phyloP scores from a whole-genome alignment of 1,284 basidiomycete genomes.

The Ceratobasidium sp. region DNA sequence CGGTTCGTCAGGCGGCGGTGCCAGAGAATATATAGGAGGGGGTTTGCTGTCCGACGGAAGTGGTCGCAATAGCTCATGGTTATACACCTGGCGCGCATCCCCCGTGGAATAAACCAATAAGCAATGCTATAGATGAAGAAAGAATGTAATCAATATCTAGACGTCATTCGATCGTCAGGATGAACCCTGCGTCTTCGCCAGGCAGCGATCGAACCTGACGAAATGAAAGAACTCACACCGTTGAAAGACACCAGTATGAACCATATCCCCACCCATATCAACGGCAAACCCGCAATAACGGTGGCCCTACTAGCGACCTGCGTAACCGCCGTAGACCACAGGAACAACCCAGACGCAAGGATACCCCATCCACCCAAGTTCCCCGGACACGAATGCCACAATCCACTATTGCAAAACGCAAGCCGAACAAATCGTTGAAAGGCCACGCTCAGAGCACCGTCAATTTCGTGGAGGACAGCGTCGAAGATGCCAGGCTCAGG shows the following conservation, averaged over 20 bases:
- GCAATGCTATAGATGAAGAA: conserved; percentile 27
- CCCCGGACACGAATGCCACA: conserved; percentile 18
- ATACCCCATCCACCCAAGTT: not conserved
- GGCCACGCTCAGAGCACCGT: not conserved
- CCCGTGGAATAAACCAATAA: conserved; percentile 20
- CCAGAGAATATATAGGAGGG: conserved; percentile 36
- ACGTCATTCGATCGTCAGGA: not conserved
- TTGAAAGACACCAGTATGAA: conserved; percentile 16
- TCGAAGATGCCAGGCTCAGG: conserved; percentile 31
- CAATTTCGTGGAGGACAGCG: not conserved
- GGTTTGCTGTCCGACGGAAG: not conserved
- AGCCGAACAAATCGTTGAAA: conserved; percentile 18
- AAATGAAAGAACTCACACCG: conserved; percentile 5
- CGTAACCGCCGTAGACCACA: conserved; percentile 10
- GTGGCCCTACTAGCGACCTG: not conserved
- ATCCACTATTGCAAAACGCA: conserved; percentile 29
- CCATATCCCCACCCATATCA: conserved; percentile 33
- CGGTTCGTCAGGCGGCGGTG: not conserved
- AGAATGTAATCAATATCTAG: not conserved
- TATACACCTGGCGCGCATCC: conserved; percentile 31
- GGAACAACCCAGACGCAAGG: conserved; percentile 1
- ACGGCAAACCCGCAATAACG: conserved; percentile 14
- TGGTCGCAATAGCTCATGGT: conserved; percentile 14
- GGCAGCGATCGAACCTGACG: not conserved
- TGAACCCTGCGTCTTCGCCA: not conserved